Evolutionary conservation across 306 rosid species (phyloP), one percentile per base, ranked within the genome.

Genomic region (Erythrophleum fordii): DNA sequence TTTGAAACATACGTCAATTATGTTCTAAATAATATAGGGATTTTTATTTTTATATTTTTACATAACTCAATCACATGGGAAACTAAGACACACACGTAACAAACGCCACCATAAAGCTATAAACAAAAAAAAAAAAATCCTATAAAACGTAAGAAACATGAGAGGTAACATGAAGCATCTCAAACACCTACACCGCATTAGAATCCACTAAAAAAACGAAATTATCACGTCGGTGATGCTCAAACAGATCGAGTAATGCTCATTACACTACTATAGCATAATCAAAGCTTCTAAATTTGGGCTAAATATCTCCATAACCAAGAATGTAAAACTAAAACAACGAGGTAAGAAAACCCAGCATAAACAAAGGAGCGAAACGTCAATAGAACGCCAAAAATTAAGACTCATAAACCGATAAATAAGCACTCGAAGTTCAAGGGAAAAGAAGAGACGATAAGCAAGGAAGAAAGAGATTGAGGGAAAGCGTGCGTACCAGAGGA

Each of bases 401-500:
- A 39, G 42, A 34, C 4, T 12, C 11, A 59, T 59, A 29, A 28
- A 61, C 2, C 17, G 34, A 6, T 16, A 18, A 65, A 6, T 9
- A 62, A 16, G 45, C 11, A 65, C 6, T 13, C 13, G 6, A 8
- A 17, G 23, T 16, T 31, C 3, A 5, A 31, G 7, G 17, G 11
- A 12, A 39, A 39, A 39, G 0, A 6, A 39, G 5, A 5, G 42
- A 45, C 17, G 1, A 12, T 12, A 2, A 12, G 11, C 16, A 45
- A n/a, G 5, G 8, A 20, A 65, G 0, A 5, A 2, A 66, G 49
- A 39, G 29, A n/a, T 5, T 2, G 73, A 23, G 34, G 13, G 35
- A 22, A 39, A 25, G 78, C n/a, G 14, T 23, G 23, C 37, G n/a
- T 17, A 75, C 79, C 69, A 59, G 44, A 25, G 58, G 69, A 25